A percentile compares a stretch with the other conserved stretches of the same genome.
These are phyloP conservation scores for Fusarium duplospermum DNA, from an alignment of 2,329 filamentous ascomycete species.

Conservation along the genomic window DNA sequence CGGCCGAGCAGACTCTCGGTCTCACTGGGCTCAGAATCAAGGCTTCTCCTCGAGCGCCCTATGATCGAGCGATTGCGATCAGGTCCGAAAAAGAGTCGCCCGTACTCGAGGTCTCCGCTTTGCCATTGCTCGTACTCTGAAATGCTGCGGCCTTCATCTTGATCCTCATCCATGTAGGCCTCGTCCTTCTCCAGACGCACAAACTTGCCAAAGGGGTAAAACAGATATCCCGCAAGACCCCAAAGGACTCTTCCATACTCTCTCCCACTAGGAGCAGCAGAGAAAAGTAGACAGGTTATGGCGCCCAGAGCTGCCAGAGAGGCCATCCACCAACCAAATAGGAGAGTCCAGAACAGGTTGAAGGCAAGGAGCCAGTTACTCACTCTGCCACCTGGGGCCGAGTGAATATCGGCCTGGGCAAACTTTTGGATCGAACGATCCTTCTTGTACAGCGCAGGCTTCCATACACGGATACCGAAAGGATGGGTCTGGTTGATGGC, in stretches of 20 bases:
- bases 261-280: conserved; percentile 80
- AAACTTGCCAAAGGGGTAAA: conserved; percentile 98
- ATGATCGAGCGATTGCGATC: conserved; percentile 81
- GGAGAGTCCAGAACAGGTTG: conserved; percentile 89
- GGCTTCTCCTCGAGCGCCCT: conserved; percentile 86
- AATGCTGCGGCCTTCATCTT: conserved; percentile 95
- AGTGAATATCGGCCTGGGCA: conserved; percentile 97
- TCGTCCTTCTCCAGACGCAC: conserved; percentile 94
- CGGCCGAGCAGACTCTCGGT: conserved; percentile 87
- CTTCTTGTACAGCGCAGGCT: conserved; percentile 98
- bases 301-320: conserved; percentile 80
- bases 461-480: conserved; percentile 99
- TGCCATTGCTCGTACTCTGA: conserved; percentile 99
- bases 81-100: conserved; percentile 94
- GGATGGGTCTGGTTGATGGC: conserved; percentile 99
- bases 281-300: conserved; percentile 81
- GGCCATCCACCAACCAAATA: conserved; percentile 97
- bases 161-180: conserved; percentile 92
- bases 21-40: conserved; percentile 86
- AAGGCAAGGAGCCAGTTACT: conserved; percentile 87
- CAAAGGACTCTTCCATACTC: conserved; percentile 89
- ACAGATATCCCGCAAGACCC: conserved; percentile 85
- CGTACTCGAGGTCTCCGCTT: conserved; percentile 95
- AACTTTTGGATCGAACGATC: conserved; percentile 95
- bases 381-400: conserved; percentile 87